A percentile compares a stretch with the other conserved stretches of the same genome.
Evolutionary conservation across 495 filamentous ascomycete species (phyloP).

Genomic region (Aspergillus homomorphus): DNA sequence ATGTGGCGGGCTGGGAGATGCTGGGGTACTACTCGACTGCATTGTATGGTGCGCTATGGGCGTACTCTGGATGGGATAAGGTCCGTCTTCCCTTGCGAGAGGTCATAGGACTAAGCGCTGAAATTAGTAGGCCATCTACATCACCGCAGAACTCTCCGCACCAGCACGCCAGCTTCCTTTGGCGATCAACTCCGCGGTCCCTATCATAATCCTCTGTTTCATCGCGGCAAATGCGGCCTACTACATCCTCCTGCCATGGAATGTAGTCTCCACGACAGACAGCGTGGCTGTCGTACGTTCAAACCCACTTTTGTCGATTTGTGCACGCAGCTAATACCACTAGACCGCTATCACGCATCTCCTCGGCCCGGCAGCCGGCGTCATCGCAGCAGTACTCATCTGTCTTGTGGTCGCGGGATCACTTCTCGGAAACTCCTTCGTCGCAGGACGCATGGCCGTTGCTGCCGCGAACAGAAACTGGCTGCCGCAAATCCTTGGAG

Average conservation of each 20-base stretch:
- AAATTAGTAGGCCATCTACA: constrained; percentile 18
- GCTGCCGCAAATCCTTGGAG: constrained; percentile 17
- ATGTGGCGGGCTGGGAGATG: constrained; percentile 17
- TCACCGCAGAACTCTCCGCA: constrained; percentile 20
- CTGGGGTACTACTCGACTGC: constrained; percentile 23
- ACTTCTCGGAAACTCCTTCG: constrained; percentile 21
- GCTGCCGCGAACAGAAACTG: constrained; percentile 21
- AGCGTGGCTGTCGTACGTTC: constrained; percentile 22
- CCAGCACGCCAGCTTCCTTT: constrained; percentile 21
- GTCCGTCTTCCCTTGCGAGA: background rate
- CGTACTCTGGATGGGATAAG: constrained; percentile 25
- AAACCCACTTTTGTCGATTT: no score
- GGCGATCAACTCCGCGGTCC: constrained; percentile 21
- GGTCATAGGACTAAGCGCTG: background rate
- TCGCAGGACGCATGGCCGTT: constrained; percentile 22
- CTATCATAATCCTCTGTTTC: constrained; percentile 18
- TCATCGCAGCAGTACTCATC: constrained; percentile 15
- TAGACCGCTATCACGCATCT: constrained; percentile 21
- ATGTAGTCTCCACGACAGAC: constrained; percentile 19
- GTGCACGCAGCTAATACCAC: background rate
- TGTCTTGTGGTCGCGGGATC: constrained; percentile 22
- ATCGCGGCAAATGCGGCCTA: constrained; percentile 20
- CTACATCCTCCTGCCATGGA: constrained; percentile 23
- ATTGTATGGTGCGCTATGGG: constrained; percentile 23
- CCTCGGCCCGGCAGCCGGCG: constrained; percentile 13